Base-by-base conservation (phyloP, 192 early-diverging fungal genomes). In the Backusella tarrabulga region DNA sequence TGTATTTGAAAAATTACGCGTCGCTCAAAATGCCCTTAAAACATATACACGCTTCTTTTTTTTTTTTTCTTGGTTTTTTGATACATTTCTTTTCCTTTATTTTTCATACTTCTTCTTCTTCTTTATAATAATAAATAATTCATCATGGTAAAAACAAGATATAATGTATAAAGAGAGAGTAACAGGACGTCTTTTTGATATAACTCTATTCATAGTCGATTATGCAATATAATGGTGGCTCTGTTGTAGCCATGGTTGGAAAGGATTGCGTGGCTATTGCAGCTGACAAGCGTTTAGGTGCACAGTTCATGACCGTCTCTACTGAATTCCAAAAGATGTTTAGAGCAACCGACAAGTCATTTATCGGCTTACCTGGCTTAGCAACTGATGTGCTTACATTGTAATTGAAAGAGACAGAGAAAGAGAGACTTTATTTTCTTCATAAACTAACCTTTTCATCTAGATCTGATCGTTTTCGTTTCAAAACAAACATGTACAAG, bases 181-280 rank as follows among this genome's bases (percentile, higher is more conserved):
- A 2, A 32, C 32, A 32, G 32, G 32, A 23, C 6, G 52, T 11
- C 23, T 8, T 60, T 11, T 12, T 56, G 54, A 56, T 23, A 46
- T n/a, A 6, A 50, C 17, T 50, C 6, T 50, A 6, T 19, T 46
- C 23, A 42, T 87, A 90, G 90, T 92, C 91, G 75, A 94, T 96
- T 85, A 94, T 93, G 92, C 88, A 93, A 85, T 97, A 97, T 83
- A 98, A 98, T 88, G 98, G 98, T 78, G 92, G 92, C 77, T 91
- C 95, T 72, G 85, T 99, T 70, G 93, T 98, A 76, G 97, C 96
- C 70, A 98, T 99, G 97, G 90, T 90, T 50, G 98, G 98, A 83
- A 99, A 99, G 87, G 91, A 95, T 86, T 99, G 98, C 82, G 97
- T 99, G 12, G 98, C 97, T 38, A 98, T 99, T 79, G 98, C 95